phyloP scores from a whole-genome alignment of 495 filamentous ascomycete species.

The Annulohypoxylon nitens region DNA sequence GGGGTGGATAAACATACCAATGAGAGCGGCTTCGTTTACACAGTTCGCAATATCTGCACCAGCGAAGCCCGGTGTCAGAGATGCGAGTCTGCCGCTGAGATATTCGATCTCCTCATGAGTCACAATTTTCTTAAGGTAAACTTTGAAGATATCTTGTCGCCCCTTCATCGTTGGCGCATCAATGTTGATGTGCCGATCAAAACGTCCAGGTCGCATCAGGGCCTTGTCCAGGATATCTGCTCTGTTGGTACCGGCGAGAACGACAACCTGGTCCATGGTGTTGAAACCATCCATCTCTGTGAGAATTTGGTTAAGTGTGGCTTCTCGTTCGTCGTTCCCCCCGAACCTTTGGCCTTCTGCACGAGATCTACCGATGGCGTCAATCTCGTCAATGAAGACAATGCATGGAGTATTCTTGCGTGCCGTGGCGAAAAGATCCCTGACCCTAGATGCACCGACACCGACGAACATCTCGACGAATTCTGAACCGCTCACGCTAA shows the following conservation, averaged over 20 bases:
- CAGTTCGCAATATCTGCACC: constrained; percentile 99
- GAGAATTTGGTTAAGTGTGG: constrained; percentile 96
- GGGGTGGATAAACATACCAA: constrained; percentile 74
- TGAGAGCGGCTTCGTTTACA: constrained; percentile 95
- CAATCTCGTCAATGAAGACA: constrained; percentile 99
- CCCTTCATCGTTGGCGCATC: constrained; percentile 97
- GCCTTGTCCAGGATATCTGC: constrained; percentile 95
- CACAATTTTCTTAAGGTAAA: constrained; percentile 92
- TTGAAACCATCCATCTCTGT: constrained; percentile 99
- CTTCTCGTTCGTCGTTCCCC: constrained; percentile 96
- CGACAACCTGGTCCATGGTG: constrained; percentile 95
- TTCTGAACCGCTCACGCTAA: constrained; percentile 96
- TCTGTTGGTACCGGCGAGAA: constrained; percentile 97
- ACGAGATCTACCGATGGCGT: constrained; percentile 94
- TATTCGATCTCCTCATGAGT: constrained; percentile 90
- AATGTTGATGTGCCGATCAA: constrained; percentile 94
- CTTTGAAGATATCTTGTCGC: constrained; percentile 93
- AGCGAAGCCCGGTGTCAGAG: constrained; percentile 94
- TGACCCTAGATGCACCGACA: constrained; percentile 93
- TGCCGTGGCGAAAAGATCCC: constrained; percentile 94
- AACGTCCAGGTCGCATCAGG: constrained; percentile 94
- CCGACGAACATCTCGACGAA: constrained; percentile 99
- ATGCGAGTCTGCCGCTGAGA: constrained; percentile 85
- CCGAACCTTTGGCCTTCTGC: constrained; percentile 77
- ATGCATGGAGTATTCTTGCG: constrained; percentile 97